Evolutionary conservation across 73 alveolate species (phyloP), one percentile per base, ranked within the genome.

Genomic region (Paramecium caudatum): DNA sequence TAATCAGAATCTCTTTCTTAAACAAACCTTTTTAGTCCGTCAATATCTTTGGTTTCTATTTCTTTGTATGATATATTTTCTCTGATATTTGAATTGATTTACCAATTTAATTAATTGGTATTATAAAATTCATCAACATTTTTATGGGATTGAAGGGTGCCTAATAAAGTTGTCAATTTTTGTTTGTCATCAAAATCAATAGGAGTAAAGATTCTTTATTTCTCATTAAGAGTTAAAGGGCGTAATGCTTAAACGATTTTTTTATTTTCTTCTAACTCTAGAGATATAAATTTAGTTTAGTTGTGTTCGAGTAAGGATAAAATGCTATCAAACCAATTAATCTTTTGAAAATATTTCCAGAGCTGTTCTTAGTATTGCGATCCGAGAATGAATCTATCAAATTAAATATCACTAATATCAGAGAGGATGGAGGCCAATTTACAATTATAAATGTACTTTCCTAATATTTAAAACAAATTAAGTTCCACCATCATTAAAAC

Each of bases 51-150:
- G 30, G 30, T 23, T 21, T 55, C 80, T 0, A 55, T 55, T 55
- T 55, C 46, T 27, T 43, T 55, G 30, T 55, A 55, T 27, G 30
- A 23, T 5, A 55, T 3, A 23, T 55, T 37, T 55, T 55, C 80
- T 27, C 80, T 55, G 23, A 19, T 10, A 55, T 21, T 55, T 55
- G 23, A 23, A 55, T 55, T 55, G 3, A 55, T 55, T 55, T 55
- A 10, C 80, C 80, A 55, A 55, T 55, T 55, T 25, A 55, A 55
- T 55, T 55, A 55, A 21, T 55, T 55, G 12, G 80, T 27, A 55
- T 55, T 55, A 55, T 55, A 55, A 55, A 27, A 55, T 55, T 55
- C 80, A 27, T 55, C 80, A 37, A 55, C 30, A 3, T 37, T 55
- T 8, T 55, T 55, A 5, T 43, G 46, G 23, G 80, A 37, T 55